Percentiles rank a stretch among this genome's conserved stretches.
Conservation (phyloP, 345 rosid genomes). For the Eucalyptus virginea region DNA sequence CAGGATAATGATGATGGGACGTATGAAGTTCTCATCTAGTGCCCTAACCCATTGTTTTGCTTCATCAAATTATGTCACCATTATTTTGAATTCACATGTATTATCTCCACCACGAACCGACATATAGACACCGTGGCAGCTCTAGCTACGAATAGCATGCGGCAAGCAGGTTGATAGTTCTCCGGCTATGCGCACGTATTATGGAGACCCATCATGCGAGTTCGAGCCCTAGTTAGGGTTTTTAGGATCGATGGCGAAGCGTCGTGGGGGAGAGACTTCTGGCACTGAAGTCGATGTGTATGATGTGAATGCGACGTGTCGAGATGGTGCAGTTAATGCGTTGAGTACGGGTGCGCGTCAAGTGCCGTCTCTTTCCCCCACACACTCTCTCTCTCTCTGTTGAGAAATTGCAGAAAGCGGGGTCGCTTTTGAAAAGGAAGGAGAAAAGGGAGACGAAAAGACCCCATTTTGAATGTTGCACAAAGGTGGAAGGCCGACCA, state of each 20-base stretch:
- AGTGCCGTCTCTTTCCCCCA: background rate
- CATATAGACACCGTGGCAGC: background rate
- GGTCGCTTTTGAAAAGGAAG: background rate
- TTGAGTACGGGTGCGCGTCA: background rate
- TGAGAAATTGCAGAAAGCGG: background rate
- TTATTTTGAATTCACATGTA: background rate
- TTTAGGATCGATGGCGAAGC: background rate
- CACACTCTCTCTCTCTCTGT: rapidly evolving
- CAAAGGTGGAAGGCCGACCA: background rate
- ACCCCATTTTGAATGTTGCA: background rate
- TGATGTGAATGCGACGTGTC: background rate
- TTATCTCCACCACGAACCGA: background rate
- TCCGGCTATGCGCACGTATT: background rate
- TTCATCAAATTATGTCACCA: background rate
- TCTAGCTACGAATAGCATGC: background rate
- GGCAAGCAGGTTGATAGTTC: background rate
- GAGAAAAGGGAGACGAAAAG: background rate
- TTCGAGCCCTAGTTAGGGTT: background rate
- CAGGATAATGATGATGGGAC: background rate
- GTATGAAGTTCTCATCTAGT: background rate
- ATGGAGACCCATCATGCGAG: background rate
- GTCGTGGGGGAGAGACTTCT: background rate
- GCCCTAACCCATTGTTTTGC: background rate
- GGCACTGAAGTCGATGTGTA: background rate
- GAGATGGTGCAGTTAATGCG: background rate